phyloP scores from a whole-genome alignment of 306 rosid genomes.

The Dryas alaskensis region DNA sequence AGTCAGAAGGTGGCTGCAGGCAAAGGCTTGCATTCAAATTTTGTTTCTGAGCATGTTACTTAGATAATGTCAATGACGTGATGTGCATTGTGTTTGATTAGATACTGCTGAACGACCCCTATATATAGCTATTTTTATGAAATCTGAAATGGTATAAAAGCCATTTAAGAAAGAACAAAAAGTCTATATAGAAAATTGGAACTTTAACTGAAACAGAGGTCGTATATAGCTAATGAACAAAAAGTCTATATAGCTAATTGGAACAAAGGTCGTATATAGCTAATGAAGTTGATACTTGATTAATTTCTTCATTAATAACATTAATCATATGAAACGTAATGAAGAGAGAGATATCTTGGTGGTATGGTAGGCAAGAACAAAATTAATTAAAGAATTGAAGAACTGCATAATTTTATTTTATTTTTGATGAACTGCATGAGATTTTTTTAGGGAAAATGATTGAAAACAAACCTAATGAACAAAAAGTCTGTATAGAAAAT shows the following conservation, averaged over 20 bases:
- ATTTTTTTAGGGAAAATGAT: no score
- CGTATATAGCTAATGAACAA: background rate
- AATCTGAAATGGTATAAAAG: background rate
- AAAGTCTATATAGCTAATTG: no score
- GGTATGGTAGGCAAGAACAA: background rate
- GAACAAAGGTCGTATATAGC: no score
- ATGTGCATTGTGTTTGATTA: no score
- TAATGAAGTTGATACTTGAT: background rate
- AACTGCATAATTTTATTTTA: no score
- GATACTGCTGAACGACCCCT: no score
- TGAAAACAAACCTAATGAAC: no score
- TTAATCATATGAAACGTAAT: background rate
- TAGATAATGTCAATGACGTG: background rate
- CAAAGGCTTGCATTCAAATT: no score
- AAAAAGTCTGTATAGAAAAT: background rate
- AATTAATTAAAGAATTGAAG: no score
- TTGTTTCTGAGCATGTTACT: background rate
- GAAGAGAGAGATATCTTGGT: background rate
- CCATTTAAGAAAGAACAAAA: background rate
- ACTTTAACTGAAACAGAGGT: background rate
- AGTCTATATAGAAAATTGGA: background rate
- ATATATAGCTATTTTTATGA: no score
- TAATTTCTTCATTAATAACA: background rate
- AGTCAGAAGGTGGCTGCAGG: background rate
- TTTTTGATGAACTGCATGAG: no score